These are phyloP conservation scores for Cyberlindnera galapagoensis DNA, from an alignment of 805 yeast genomes.

Conservation along the genomic window DNA sequence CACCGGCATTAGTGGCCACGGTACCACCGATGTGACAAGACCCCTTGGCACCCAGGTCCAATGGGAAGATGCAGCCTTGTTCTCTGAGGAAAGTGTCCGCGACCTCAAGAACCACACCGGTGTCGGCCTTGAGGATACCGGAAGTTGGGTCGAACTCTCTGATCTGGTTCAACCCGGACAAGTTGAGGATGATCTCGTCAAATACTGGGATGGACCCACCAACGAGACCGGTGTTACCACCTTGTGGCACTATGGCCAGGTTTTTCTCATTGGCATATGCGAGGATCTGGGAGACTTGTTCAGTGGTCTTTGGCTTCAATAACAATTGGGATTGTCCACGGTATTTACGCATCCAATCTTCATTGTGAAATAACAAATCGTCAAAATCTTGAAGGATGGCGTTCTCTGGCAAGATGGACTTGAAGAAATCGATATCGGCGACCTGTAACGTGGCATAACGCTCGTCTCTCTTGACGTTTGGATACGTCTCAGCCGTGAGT, in stretches of 20 bases:
- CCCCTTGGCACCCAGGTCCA: constrained; percentile 95
- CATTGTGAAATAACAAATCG: constrained; percentile 68
- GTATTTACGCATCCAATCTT: constrained; percentile 93
- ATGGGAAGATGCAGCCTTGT: constrained; percentile 84
- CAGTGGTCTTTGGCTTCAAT: constrained; percentile 73
- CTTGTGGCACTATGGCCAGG: constrained; percentile 90
- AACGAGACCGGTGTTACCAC: constrained; percentile 94
- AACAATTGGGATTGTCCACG: constrained; percentile 80
- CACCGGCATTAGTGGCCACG: constrained; percentile 96
- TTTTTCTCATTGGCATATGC: constrained; percentile 72
- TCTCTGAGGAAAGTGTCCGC: constrained; percentile 78
- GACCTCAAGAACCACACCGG: constrained; percentile 82
- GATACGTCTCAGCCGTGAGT: constrained; percentile 68
- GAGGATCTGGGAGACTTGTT: constrained; percentile 70
- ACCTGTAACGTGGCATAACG: constrained; percentile 45
- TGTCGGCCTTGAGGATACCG: constrained; percentile 84
- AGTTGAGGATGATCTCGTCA: constrained; percentile 77
- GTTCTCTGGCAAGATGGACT: constrained; percentile 45
- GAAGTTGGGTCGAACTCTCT: constrained; percentile 76
- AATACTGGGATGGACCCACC: constrained; percentile 93
- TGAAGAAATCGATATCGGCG: constrained; percentile 57
- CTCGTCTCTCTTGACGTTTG: constrained; percentile 45
- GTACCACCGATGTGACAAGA: constrained; percentile 95
- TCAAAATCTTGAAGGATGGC: constrained; percentile 47
- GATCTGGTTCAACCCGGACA: constrained; percentile 66